Evolutionary conservation across 2,329 filamentous ascomycete genomes (phyloP).

Genomic region (Colletotrichum sp.): DNA sequence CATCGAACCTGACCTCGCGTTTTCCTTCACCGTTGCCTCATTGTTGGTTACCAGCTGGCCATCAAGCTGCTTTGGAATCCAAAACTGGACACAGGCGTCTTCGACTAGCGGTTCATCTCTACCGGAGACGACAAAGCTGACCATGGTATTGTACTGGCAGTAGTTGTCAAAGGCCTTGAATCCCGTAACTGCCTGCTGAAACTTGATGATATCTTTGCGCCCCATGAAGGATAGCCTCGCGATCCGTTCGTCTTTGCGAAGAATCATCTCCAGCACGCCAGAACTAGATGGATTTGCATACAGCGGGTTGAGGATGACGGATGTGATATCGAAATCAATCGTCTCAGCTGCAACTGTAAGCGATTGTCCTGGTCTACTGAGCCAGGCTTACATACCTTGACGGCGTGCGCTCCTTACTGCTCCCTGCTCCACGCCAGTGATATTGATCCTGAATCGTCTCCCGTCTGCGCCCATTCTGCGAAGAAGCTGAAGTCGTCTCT

Average conservation of each 20-base stretch:
- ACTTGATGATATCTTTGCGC: constrained; percentile 31
- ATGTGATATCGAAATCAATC: constrained; percentile 36
- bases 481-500: constrained; percentile 22
- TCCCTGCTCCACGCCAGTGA: constrained; percentile 19
- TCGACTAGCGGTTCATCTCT: constrained; percentile 26
- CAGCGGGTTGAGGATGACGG: constrained; percentile 29
- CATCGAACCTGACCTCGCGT: not conserved
- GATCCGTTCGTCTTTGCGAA: constrained; percentile 34
- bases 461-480: constrained; percentile 30
- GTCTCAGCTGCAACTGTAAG: constrained; percentile 18
- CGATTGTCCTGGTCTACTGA: not conserved
- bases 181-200: constrained; percentile 38
- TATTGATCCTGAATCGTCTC: constrained; percentile 27
- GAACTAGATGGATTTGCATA: constrained; percentile 26
- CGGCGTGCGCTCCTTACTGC: not conserved
- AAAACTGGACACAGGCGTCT: constrained; percentile 34
- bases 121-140: constrained; percentile 33
- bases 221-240: constrained; percentile 31
- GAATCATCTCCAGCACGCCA: constrained; percentile 30
- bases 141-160: constrained; percentile 29
- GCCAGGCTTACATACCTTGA: constrained; percentile 1
- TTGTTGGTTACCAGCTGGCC: constrained; percentile 30
- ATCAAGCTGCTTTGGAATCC: constrained; percentile 32
- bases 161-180: constrained; percentile 34
- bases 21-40: not conserved